Conservation (phyloP, 1,284 basidiomycete genomes). For the Tylopilus orsonianus region DNA sequence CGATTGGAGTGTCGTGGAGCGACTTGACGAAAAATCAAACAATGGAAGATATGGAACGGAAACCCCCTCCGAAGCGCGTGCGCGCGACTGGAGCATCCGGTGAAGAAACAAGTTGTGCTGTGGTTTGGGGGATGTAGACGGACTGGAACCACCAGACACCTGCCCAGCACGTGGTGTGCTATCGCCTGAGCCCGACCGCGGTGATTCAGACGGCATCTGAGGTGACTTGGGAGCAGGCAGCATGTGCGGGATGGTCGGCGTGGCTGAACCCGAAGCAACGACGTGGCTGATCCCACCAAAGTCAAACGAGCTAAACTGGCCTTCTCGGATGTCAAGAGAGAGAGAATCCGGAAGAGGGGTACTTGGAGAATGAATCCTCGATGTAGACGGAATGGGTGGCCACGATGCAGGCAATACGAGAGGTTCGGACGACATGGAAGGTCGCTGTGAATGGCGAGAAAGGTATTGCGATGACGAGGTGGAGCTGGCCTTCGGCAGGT, state of each 20-base stretch:
- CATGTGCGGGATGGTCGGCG: slow-evolving; percentile 4
- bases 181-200: not conserved
- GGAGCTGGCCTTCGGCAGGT: not conserved
- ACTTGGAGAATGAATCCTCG: slow-evolving; percentile 1
- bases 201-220: not conserved
- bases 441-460: slow-evolving; percentile 11
- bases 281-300: slow-evolving; percentile 8
- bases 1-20: slow-evolving; percentile 9
- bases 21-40: not conserved
- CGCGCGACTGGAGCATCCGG: slow-evolving; percentile 26
- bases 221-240: slow-evolving; percentile 7
- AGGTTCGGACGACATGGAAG: slow-evolving; percentile 28
- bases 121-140: slow-evolving; percentile 1
- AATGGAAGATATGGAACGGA: slow-evolving; percentile 4
- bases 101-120: slow-evolving; percentile 19
- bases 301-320: slow-evolving; percentile 1
- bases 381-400: slow-evolving; percentile 6
- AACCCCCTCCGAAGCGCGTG: slow-evolving; percentile 19
- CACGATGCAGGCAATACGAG: slow-evolving; percentile 16
- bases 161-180: not conserved
- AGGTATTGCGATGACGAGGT: not conserved
- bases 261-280: not conserved
- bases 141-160: not conserved
- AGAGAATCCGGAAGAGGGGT: slow-evolving; percentile 2
- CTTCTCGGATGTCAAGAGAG: slow-evolving; percentile 3